phyloP scores from a whole-genome alignment of 2,329 filamentous ascomycete species.

The Cryphonectria radicalis region DNA sequence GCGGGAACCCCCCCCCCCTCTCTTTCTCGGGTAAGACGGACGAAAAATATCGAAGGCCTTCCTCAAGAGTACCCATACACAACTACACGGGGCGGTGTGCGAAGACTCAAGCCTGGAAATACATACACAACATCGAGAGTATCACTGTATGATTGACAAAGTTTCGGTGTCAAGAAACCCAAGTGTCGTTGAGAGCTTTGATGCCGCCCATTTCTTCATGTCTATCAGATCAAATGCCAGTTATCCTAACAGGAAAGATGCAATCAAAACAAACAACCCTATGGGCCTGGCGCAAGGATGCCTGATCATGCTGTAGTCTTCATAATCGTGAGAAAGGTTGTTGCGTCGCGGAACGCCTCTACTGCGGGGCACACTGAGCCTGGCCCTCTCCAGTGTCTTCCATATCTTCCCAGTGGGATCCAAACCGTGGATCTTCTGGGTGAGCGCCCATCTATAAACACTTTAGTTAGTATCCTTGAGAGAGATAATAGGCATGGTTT shows the following conservation, averaged over 20 bases:
- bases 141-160: background rate
- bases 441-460: constrained; percentile 68
- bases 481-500: too few species aligned
- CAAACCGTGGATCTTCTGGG: constrained; percentile 69
- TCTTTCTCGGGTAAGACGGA: background rate
- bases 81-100: background rate
- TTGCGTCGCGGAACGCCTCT: constrained; percentile 38
- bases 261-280: constrained; percentile 12
- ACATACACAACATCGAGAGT: background rate
- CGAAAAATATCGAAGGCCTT: background rate
- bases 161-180: background rate
- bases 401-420: constrained; percentile 72
- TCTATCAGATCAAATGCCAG: constrained; percentile 17
- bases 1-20: background rate
- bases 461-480: constrained; percentile 18
- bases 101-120: background rate
- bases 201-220: constrained; percentile 9
- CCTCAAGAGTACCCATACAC: background rate
- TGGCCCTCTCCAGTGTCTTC: constrained; percentile 65
- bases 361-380: constrained; percentile 76
- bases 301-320: background rate
- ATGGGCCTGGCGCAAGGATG: background rate
- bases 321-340: constrained; percentile 14
- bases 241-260: background rate
- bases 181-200: background rate